A percentile compares a stretch with the other conserved stretches of the same genome.
These are phyloP conservation scores for Atkinsonella texensis DNA, from an alignment of 2,329 filamentous ascomycete species.

Conservation along the genomic window DNA sequence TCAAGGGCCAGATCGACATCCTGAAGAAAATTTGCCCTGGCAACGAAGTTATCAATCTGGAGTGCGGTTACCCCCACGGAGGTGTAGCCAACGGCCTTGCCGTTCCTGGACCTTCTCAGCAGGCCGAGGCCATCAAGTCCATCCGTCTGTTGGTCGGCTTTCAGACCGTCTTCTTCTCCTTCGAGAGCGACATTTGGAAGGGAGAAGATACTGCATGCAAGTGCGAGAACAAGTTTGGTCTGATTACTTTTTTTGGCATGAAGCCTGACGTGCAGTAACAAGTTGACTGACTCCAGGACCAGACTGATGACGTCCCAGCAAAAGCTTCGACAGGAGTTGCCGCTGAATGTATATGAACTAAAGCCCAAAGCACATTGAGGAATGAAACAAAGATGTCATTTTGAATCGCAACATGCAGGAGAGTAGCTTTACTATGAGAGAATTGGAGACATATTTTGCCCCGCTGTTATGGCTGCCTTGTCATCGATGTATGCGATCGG, in stretches of 20 bases:
- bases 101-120: conserved; percentile 53
- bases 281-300: neutral
- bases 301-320: neutral
- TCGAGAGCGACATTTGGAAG: conserved; percentile 76
- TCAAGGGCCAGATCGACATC: conserved; percentile 57
- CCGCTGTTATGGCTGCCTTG: neutral
- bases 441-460: neutral
- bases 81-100: conserved; percentile 63
- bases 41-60: conserved; percentile 68
- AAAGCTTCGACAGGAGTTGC: neutral
- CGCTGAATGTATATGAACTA: conserved; percentile 19
- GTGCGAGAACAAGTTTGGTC: conserved; percentile 77
- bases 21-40: conserved; percentile 58
- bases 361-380: conserved; percentile 4
- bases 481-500: neutral
- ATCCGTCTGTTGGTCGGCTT: conserved; percentile 56
- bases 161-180: conserved; percentile 72
- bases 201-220: conserved; percentile 46
- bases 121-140: conserved; percentile 58
- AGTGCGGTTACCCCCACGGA: conserved; percentile 76
- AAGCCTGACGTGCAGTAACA: neutral
- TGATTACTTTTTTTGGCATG: conserved; percentile 8
- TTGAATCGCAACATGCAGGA: conserved; percentile 12
- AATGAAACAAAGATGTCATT: conserved; percentile 1
- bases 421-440: neutral